Percentiles rank a stretch among this genome's conserved stretches.
These are phyloP conservation scores for Corrigiola litoralis DNA, from an alignment of 179 eudicot genomes.

Conservation along the genomic window DNA sequence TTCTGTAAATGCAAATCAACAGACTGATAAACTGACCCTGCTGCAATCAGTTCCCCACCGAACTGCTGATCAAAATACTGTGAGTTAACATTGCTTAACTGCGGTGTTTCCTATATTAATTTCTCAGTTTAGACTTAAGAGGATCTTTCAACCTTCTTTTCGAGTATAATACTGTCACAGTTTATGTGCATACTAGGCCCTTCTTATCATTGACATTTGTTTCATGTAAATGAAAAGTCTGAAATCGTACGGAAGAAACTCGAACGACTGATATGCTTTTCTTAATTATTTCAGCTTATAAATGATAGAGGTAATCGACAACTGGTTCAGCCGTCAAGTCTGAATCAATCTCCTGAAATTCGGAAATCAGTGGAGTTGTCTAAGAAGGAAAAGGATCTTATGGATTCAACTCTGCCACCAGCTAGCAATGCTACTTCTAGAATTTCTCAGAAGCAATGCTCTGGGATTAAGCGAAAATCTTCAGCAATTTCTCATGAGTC, in stretches of 20 bases:
- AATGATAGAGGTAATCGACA: not conserved
- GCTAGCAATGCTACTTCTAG: not conserved
- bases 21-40: not conserved
- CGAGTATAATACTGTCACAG: not conserved
- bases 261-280: not conserved
- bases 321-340: not conserved
- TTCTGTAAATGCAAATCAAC: not conserved
- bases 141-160: not conserved
- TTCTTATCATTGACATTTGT: no score
- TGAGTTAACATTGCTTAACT: constrained; percentile 3
- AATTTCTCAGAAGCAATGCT: not conserved
- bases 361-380: not conserved
- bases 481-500: not conserved
- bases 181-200: not conserved
- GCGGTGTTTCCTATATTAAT: not conserved
- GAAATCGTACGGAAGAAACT: no score
- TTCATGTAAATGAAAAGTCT: no score
- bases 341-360: not conserved
- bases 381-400: not conserved
- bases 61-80: not conserved
- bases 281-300: constrained; percentile 10
- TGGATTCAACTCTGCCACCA: not conserved
- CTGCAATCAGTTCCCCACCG: not conserved
- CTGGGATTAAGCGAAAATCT: not conserved
- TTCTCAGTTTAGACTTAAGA: not conserved